Evolutionary conservation across 2,329 filamentous ascomycete species (phyloP).

Genomic region (Dissoconium aciculare): DNA sequence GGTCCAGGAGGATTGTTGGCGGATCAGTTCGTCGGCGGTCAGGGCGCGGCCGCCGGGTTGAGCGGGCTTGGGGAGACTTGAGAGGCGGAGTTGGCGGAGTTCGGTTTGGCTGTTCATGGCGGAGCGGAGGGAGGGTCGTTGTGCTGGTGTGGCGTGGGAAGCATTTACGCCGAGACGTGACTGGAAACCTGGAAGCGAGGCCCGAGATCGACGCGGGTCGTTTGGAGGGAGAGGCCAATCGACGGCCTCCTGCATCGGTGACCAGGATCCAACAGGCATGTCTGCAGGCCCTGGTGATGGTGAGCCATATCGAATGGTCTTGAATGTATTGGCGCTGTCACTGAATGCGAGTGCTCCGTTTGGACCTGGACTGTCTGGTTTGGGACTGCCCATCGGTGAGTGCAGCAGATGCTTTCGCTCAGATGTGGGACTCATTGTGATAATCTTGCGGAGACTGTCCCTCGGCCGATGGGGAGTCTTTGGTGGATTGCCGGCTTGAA

Average conservation of each 20-base stretch:
- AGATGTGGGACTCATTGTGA: background rate
- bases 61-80: background rate
- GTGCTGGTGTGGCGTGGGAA: conserved; percentile 2
- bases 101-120: conserved; percentile 3
- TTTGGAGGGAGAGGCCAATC: conserved; percentile 5
- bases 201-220: too few relatives aligned
- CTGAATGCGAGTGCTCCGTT: conserved; percentile 7
- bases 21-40: conserved; percentile 3
- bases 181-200: too few relatives aligned
- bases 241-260: conserved; percentile 2
- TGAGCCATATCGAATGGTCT: conserved; percentile 7
- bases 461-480: background rate
- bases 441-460: background rate
- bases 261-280: conserved; percentile 2
- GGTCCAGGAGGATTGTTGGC: background rate
- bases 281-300: conserved; percentile 2
- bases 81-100: conserved; percentile 1
- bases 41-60: background rate
- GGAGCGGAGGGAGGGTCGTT: background rate
- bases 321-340: conserved; percentile 9
- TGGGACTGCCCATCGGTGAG: conserved; percentile 5
- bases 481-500: conserved; percentile 1
- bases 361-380: conserved; percentile 3
- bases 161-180: conserved; percentile 6
- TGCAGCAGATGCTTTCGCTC: conserved; percentile 6